phyloP scores from a whole-genome alignment of 768 basidiomycete species.

The Suillus placidus region DNA sequence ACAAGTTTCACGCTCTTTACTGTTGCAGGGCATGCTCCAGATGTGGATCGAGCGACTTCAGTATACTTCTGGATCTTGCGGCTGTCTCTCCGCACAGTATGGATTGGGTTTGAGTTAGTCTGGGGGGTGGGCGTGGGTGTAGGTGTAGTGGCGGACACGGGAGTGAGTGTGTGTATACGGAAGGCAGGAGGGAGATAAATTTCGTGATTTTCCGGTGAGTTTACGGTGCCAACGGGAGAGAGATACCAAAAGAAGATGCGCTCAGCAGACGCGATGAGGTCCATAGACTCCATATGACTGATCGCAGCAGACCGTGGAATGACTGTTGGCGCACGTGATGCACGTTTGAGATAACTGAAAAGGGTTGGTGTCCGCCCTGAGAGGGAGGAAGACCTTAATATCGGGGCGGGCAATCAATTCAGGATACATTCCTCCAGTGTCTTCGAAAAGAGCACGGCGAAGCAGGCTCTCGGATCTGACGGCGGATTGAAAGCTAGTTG shows the following conservation, averaged over 20 bases:
- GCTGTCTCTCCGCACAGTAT: constrained; percentile 22
- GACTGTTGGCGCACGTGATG: too few species aligned
- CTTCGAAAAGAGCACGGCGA: constrained; percentile 92
- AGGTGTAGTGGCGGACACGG: neutral
- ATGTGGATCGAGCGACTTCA: constrained; percentile 65
- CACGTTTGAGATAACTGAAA: too few species aligned
- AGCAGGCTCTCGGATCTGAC: constrained; percentile 78
- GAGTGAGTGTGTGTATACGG: too few species aligned
- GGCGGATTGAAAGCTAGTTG: constrained; percentile 1
- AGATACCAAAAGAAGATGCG: too few species aligned
- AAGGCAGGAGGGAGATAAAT: too few species aligned
- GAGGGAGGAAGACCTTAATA: constrained; percentile 94
- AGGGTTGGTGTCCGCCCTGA: too few species aligned
- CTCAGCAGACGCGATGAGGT: too few species aligned
- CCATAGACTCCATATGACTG: too few species aligned
- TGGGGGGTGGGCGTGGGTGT: constrained; percentile 12
- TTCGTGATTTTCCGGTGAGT: too few species aligned
- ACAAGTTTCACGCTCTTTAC: constrained; percentile 16
- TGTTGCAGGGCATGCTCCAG: constrained; percentile 21
- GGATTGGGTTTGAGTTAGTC: constrained; percentile 19
- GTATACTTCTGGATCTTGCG: constrained; percentile 44
- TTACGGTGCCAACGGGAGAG: too few species aligned
- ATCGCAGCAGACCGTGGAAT: too few species aligned
- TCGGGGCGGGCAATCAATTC: constrained; percentile 95
- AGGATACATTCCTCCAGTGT: constrained; percentile 95